These are phyloP conservation scores for Xanthoconium purpureum DNA, from an alignment of 768 basidiomycete species.

Conservation along the genomic window DNA sequence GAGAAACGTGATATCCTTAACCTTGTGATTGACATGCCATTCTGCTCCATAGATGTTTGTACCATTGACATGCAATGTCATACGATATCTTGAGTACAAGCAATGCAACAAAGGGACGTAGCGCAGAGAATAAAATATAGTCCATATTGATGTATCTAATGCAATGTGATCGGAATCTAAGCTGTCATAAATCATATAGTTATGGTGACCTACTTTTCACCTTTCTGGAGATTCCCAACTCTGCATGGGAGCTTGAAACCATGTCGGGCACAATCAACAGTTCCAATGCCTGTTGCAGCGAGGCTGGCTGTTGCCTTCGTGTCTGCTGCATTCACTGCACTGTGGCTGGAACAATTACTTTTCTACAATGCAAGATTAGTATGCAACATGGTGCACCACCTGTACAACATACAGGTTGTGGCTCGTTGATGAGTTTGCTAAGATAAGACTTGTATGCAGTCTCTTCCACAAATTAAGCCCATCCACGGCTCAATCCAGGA, in stretches of 20 bases:
- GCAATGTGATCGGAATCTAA: not conserved
- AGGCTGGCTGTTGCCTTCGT: conserved; percentile 4
- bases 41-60: not conserved
- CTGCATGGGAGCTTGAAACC: conserved; percentile 16
- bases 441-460: no score
- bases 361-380: not conserved
- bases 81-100: conserved; percentile 12
- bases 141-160: conserved; percentile 20
- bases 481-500: no score
- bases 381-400: no score
- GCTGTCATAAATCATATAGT: accelerated
- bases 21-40: not conserved
- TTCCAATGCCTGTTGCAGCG: conserved; percentile 29
- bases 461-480: no score
- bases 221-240: conserved; percentile 16
- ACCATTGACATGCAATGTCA: conserved; percentile 4
- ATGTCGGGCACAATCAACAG: conserved; percentile 25
- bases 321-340: conserved; percentile 6
- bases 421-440: no score
- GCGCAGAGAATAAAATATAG: conserved; percentile 7
- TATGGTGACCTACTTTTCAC: conserved; percentile 9
- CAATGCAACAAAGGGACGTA: not conserved
- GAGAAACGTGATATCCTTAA: not conserved
- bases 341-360: conserved; percentile 2
- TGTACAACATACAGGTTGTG: no score